phyloP scores from a whole-genome alignment of 225 moss, liverwort and hornwort species.

The Physcomitrellopsis africana region DNA sequence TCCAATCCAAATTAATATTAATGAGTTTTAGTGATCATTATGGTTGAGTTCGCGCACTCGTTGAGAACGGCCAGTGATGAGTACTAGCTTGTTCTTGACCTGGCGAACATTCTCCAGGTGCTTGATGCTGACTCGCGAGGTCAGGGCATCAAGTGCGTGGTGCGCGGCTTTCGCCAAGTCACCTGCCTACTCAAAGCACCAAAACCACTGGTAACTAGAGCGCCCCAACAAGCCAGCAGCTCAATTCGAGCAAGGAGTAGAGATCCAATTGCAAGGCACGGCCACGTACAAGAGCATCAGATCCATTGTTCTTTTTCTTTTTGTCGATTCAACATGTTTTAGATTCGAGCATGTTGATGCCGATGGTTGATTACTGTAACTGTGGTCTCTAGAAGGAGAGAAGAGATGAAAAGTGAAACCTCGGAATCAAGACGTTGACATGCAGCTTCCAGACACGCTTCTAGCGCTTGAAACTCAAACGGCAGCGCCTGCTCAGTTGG shows the following conservation, averaged over 20 bases:
- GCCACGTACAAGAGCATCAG: neutral
- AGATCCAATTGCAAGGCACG: slow-evolving; percentile 1
- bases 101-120: slow-evolving; percentile 54
- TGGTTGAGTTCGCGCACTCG: slow-evolving; percentile 28
- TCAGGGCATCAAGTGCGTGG: slow-evolving; percentile 45
- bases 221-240: neutral
- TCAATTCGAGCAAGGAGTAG: neutral
- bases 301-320: too few species aligned
- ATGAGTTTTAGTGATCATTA: neutral
- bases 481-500: slow-evolving; percentile 38
- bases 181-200: slow-evolving; percentile 40
- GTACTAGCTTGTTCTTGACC: slow-evolving; percentile 50
- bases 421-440: slow-evolving; percentile 48
- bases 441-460: slow-evolving; percentile 54
- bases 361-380: too few species aligned
- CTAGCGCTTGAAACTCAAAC: slow-evolving; percentile 65
- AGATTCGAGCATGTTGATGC: too few species aligned
- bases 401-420: slow-evolving; percentile 25
- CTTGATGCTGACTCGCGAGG: slow-evolving; percentile 43
- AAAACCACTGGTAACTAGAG: slow-evolving; percentile 32
- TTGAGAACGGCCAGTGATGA: slow-evolving; percentile 50
- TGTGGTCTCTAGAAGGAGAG: neutral
- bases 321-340: too few species aligned
- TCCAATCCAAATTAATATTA: too few species aligned
- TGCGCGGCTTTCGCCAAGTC: slow-evolving; percentile 42